These are phyloP conservation scores for Rehmannia glutinosa DNA, from an alignment of 257 asterid species.

Conservation along the genomic window DNA sequence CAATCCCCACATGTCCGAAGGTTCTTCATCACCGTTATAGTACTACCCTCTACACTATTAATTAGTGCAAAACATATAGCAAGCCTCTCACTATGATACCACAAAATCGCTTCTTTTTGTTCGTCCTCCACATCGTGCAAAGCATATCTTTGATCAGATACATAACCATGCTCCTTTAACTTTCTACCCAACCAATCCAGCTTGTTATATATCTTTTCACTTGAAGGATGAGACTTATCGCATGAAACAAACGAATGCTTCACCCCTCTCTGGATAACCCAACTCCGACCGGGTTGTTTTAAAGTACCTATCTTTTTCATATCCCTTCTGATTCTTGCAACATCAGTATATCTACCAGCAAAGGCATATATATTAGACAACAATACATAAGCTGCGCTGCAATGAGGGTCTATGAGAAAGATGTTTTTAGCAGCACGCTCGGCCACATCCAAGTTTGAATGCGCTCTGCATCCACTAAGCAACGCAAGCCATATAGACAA, in stretches of 20 bases:
- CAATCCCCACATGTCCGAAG: slow-evolving; percentile 53
- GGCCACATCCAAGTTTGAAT: slow-evolving; percentile 48
- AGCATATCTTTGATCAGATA: slow-evolving; percentile 37
- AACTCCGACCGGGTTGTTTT: slow-evolving; percentile 70
- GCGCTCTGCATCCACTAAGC: slow-evolving; percentile 68
- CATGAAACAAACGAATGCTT: slow-evolving; percentile 40
- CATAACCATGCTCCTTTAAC: slow-evolving; percentile 39
- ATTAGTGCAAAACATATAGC: slow-evolving; percentile 48
- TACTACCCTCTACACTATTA: slow-evolving; percentile 24
- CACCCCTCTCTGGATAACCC: slow-evolving; percentile 47
- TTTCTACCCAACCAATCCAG: slow-evolving; percentile 37
- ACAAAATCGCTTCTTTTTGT: slow-evolving; percentile 39
- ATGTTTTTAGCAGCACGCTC: slow-evolving; percentile 58
- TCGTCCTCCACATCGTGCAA: slow-evolving; percentile 59
- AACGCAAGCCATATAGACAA: slow-evolving; percentile 59
- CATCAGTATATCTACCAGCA: slow-evolving; percentile 70
- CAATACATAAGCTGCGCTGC: slow-evolving; percentile 56
- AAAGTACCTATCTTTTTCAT: slow-evolving; percentile 43
- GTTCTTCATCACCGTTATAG: slow-evolving; percentile 56
- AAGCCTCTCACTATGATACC: slow-evolving; percentile 49
- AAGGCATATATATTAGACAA: slow-evolving; percentile 70
- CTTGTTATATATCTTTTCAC: slow-evolving; percentile 32
- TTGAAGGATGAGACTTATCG: slow-evolving; percentile 36
- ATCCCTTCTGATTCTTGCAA: slow-evolving; percentile 47
- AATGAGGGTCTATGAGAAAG: slow-evolving; percentile 47